phyloP scores from a whole-genome alignment of 1,139 yeast genomes.

The Kazachstania sp. region DNA sequence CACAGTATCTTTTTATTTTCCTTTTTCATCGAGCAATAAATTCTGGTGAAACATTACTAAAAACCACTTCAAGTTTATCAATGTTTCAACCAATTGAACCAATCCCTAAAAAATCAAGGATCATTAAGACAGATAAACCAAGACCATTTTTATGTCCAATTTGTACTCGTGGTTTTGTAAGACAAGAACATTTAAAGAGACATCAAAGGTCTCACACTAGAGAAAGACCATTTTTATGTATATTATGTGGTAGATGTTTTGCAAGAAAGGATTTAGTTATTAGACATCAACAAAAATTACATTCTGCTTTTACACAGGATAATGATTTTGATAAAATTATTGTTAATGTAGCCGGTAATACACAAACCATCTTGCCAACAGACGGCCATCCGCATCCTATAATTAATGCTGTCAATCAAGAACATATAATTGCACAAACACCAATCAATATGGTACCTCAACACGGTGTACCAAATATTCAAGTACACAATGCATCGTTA shows the following conservation, averaged over 20 bases:
- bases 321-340: conserved; percentile 24
- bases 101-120: conserved; percentile 77
- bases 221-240: conserved; percentile 94
- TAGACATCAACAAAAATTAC: conserved; percentile 91
- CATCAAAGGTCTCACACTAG: conserved; percentile 95
- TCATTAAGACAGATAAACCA: conserved; percentile 82
- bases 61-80: not conserved
- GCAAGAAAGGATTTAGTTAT: conserved; percentile 85
- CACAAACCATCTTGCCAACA: conserved; percentile 33
- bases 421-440: not conserved
- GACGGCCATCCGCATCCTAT: conserved; percentile 4
- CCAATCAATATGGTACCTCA: not conserved
- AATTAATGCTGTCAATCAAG: not conserved
- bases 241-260: conserved; percentile 92
- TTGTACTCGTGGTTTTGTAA: conserved; percentile 92
- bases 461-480: not conserved
- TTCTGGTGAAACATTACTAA: too few relatives aligned
- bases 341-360: conserved; percentile 33
- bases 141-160: conserved; percentile 83
- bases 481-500: not conserved
- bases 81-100: conserved; percentile 33
- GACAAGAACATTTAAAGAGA: conserved; percentile 86
- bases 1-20: too few relatives aligned
- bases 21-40: too few relatives aligned
- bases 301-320: conserved; percentile 43